Conservation (phyloP, 345 rosid species). For the Salix viminalis region DNA sequence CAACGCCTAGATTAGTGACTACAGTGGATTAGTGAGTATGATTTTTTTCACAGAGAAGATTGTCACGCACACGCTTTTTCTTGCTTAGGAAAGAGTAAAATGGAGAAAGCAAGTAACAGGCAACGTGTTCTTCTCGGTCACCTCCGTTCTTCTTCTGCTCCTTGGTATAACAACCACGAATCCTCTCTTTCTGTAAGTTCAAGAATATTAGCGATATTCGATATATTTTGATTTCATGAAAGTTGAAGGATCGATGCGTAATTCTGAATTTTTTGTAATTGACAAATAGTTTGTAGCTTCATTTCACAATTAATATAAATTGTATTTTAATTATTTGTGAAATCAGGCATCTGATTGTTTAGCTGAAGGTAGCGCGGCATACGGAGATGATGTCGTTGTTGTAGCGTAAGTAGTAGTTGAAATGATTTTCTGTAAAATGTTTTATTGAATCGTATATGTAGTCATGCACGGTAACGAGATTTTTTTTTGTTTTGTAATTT, state of each 20-base stretch:
- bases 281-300: no score
- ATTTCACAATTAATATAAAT: no score
- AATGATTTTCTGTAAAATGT: no score
- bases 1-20: no score
- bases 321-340: neutral
- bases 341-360: slow-evolving; percentile 64
- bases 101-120: slow-evolving; percentile 89
- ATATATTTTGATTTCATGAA: no score
- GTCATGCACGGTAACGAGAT: neutral
- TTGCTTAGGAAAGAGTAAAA: slow-evolving; percentile 3
- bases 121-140: slow-evolving; percentile 82
- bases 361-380: slow-evolving; percentile 90
- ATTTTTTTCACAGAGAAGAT: no score
- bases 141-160: slow-evolving; percentile 52
- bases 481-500: neutral
- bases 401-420: slow-evolving; percentile 60
- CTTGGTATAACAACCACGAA: slow-evolving; percentile 30
- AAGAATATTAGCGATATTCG: neutral
- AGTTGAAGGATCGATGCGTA: no score
- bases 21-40: no score
- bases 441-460: neutral
- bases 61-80: no score
- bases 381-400: slow-evolving; percentile 84
- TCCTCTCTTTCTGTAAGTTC: slow-evolving; percentile 66
- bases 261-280: no score